Base-by-base conservation (phyloP, 331 rosid genomes). In the Dryas integrifolia region DNA sequence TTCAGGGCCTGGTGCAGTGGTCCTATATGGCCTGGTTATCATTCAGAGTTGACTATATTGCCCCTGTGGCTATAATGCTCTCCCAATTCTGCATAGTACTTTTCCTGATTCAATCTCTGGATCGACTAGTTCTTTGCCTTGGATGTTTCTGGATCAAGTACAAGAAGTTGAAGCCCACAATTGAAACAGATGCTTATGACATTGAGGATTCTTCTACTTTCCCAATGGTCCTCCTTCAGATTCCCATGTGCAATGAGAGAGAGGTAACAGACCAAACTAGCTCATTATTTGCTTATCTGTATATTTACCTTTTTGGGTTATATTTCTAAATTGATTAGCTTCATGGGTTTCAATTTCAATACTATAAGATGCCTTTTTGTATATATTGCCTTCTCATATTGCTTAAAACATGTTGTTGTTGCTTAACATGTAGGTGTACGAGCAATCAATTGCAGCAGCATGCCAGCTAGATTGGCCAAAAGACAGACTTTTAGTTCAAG, bases 211-310 rank as follows among this genome's bases (percentile, higher is more conserved):
- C 91, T 76, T 79, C 77, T 5, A 76, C 82, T 61, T 92, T 85
- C 70, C 99, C 98, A 0, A 89, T 87, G 97, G 93, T 95, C 30
- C 89, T 95, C 72, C 92, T 95, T 84, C 98, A 94, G 88, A 94
- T 94, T 84, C 98, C 97, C 73, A 94, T 94, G 98, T 94, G 98
- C 84, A 94, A 95, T 85, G 99, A 95, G 76, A 88, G 92, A 95
- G 99, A 95, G 99, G 99, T 95, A 88, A 86, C 9, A 53, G 18
- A 70, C 30, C 45, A 67, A 38, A 61, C 63, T 65, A 67, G 46
- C 51, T 67, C 67, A 55, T 62, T 60, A 11, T 58, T 7, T 38
- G 6, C 15, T 80, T 4, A 14, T 21, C 21, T 26, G 1, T 9
- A 45, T 18, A 18, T n/a, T 3, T 18, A 0, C 18, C 61, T 46